phyloP scores from a whole-genome alignment of 352 stramenopile genomes.

The Phytophthora fragariae region DNA sequence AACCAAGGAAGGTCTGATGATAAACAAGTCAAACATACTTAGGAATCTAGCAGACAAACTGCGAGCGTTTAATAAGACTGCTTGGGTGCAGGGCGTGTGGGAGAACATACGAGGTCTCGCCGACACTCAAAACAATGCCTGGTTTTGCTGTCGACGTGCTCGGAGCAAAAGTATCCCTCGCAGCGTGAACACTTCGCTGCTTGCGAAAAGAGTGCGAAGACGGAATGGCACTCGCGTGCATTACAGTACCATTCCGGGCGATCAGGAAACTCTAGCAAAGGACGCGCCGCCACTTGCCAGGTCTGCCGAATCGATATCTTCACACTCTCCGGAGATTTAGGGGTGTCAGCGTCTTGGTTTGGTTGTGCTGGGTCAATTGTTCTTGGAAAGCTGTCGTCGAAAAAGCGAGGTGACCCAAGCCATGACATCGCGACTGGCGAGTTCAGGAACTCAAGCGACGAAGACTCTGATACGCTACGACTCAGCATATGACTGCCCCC shows the following conservation, averaged over 20 bases:
- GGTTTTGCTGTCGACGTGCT: conserved; percentile 51
- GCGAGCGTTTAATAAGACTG: conserved; percentile 13
- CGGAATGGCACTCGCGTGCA: conserved; percentile 55
- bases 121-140: conserved; percentile 49
- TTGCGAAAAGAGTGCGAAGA: conserved; percentile 76
- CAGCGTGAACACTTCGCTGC: conserved; percentile 59
- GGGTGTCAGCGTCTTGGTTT: conserved; percentile 18
- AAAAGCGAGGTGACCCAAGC: conserved; percentile 37
- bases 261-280: conserved; percentile 61
- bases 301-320: conserved; percentile 1
- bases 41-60: not conserved
- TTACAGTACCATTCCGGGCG: conserved; percentile 83
- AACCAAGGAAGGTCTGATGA: not conserved
- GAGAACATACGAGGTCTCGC: conserved; percentile 28
- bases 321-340: conserved; percentile 6
- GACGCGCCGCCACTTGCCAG: conserved; percentile 15
- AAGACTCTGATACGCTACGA: conserved; percentile 51
- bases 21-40: not conserved
- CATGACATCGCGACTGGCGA: conserved; percentile 41
- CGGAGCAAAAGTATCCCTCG: conserved; percentile 63
- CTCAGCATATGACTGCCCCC: conserved; percentile 34
- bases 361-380: conserved; percentile 9
- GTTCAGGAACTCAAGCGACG: conserved; percentile 59
- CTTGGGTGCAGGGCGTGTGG: conserved; percentile 1
- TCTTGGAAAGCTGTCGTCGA: conserved; percentile 23